Evolutionary conservation across 163 green algal genomes (phyloP).

Genomic region (Coccomyxa subellipsoidea): DNA sequence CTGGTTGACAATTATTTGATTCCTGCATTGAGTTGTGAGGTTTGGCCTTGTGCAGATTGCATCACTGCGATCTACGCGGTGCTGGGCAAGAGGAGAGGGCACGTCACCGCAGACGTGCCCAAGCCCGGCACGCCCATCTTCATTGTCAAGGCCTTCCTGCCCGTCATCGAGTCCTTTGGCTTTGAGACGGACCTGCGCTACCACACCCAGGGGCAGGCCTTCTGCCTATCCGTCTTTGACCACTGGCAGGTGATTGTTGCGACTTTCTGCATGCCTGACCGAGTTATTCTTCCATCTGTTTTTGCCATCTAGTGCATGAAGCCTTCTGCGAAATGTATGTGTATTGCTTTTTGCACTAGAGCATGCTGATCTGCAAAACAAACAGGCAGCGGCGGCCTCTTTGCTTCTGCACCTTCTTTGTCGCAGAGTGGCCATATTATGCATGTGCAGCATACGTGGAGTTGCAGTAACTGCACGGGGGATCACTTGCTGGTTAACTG

Average conservation of each 20-base stretch:
- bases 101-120: constrained; percentile 89
- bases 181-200: constrained; percentile 99
- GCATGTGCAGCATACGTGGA: no score
- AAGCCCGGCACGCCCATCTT: constrained; percentile 96
- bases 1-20: background rate
- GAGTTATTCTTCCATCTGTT: background rate
- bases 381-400: no score
- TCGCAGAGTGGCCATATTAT: no score
- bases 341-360: no score
- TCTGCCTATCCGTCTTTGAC: constrained; percentile 94
- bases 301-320: background rate
- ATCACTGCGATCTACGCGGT: constrained; percentile 97
- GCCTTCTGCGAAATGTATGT: background rate
- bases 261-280: background rate
- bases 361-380: no score
- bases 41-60: constrained; percentile 73
- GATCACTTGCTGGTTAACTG: no score
- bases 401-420: no score
- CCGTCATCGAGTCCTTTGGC: constrained; percentile 94
- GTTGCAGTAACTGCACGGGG: no score
- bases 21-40: background rate
- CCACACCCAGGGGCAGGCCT: constrained; percentile 96
- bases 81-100: constrained; percentile 89
- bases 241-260: constrained; percentile 72
- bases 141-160: constrained; percentile 91